Percentiles rank a stretch among this genome's conserved stretches.
Conservation (phyloP, 345 rosid genomes). For the Syzygium aqueum region DNA sequence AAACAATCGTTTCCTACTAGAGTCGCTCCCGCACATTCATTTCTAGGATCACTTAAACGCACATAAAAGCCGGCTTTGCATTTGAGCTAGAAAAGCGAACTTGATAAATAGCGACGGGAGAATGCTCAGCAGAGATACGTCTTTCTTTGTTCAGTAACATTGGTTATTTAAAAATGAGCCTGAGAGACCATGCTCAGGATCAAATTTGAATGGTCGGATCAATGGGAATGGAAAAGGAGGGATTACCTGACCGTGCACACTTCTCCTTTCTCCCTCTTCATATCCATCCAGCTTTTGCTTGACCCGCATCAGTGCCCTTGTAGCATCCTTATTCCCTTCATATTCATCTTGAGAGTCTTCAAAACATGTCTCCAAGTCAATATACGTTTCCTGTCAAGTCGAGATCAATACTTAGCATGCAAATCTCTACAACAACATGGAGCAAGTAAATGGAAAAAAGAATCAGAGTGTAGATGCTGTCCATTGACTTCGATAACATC, state of each 20-base stretch:
- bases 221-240: not conserved
- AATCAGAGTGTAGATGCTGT: not conserved
- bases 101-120: not conserved
- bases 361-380: conserved; percentile 52
- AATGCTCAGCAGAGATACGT: not conserved
- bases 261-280: conserved; percentile 93
- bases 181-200: not conserved
- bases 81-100: not conserved
- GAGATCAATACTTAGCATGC: not conserved
- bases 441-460: not conserved
- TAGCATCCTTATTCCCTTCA: conserved; percentile 94
- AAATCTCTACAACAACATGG: not conserved
- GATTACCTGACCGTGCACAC: conserved; percentile 85
- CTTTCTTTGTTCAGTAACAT: not conserved
- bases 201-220: not conserved
- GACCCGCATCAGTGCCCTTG: conserved; percentile 87
- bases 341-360: conserved; percentile 61
- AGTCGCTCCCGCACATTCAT: not conserved
- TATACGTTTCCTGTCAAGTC: conserved; percentile 52
- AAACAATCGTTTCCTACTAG: not conserved
- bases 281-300: conserved; percentile 96
- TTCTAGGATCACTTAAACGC: not conserved
- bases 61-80: not conserved
- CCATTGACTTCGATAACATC: not conserved
- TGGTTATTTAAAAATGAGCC: not conserved